phyloP scores from a whole-genome alignment of 2,329 filamentous ascomycete species.

The Pseudogymnoascus sp. region DNA sequence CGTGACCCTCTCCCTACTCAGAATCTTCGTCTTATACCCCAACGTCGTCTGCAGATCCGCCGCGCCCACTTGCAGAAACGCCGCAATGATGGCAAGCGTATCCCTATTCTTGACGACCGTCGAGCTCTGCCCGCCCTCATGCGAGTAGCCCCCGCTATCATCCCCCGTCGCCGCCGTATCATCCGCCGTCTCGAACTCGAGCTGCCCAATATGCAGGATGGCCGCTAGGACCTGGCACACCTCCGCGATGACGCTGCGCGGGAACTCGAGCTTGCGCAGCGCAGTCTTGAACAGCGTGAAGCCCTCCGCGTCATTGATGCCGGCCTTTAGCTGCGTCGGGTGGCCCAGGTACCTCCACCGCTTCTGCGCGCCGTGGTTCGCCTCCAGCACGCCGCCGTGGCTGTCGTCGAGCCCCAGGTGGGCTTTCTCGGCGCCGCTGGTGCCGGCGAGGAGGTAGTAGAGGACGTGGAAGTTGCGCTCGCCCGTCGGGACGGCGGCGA shows the following conservation, averaged over 20 bases:
- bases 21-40: conserved; percentile 93
- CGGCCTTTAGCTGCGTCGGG: conserved; percentile 91
- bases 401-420: conserved; percentile 57
- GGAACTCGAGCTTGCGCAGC: conserved; percentile 86
- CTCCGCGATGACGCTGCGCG: conserved; percentile 86
- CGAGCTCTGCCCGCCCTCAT: conserved; percentile 79
- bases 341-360: conserved; percentile 96
- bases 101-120: conserved; percentile 94
- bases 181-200: conserved; percentile 81
- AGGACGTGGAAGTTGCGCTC: conserved; percentile 94
- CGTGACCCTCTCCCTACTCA: conserved; percentile 93
- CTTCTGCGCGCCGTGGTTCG: conserved; percentile 49
- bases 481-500: conserved; percentile 85
- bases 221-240: conserved; percentile 90
- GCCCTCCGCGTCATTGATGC: conserved; percentile 89
- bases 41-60: conserved; percentile 79
- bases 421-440: conserved; percentile 78
- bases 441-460: conserved; percentile 91
- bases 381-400: conserved; percentile 42
- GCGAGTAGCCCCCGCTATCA: conserved; percentile 92
- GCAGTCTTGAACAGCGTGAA: conserved; percentile 98
- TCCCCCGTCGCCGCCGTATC: conserved; percentile 72
- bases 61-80: conserved; percentile 83
- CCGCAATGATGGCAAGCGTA: conserved; percentile 73
- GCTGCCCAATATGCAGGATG: conserved; percentile 94